Percentiles rank a stretch among this genome's conserved stretches.
These are phyloP conservation scores for Pyricularia sp. DNA, from an alignment of 2,329 filamentous ascomycete species.

Conservation along the genomic window DNA sequence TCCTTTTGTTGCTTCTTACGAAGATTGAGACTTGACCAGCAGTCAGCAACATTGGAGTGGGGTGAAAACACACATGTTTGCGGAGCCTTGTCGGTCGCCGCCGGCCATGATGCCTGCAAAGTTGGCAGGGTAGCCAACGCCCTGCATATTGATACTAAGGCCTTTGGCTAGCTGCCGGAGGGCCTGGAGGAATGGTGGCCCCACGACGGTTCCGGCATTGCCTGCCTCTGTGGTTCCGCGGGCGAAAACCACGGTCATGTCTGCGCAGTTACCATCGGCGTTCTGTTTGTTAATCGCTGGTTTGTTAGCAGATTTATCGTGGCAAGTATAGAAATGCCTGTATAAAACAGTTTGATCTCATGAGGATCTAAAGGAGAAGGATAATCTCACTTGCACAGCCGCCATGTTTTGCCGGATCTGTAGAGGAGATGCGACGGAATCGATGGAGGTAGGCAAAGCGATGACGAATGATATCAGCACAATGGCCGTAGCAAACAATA, in stretches of 20 bases:
- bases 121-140: constrained; percentile 17
- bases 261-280: constrained; percentile 4
- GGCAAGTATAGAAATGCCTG: too few species aligned
- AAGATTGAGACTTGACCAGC: not conserved
- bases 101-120: constrained; percentile 14
- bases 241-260: constrained; percentile 18
- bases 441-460: not conserved
- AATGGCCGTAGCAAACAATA: not conserved
- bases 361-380: too few species aligned
- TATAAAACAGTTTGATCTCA: too few species aligned
- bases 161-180: constrained; percentile 10
- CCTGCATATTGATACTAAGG: constrained; percentile 14
- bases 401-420: not conserved
- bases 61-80: constrained; percentile 6
- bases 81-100: constrained; percentile 12
- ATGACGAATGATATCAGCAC: not conserved
- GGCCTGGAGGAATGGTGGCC: constrained; percentile 16
- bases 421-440: not conserved
- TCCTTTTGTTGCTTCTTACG: not conserved
- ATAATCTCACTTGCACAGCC: not conserved
- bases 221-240: constrained; percentile 18
- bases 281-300: not conserved
- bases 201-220: constrained; percentile 17
- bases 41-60: too few species aligned
- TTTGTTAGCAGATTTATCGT: not conserved